Evolutionary conservation across 805 yeast genomes (phyloP), one percentile per base, ranked within the genome.

Genomic region (Spathaspora girioi): DNA sequence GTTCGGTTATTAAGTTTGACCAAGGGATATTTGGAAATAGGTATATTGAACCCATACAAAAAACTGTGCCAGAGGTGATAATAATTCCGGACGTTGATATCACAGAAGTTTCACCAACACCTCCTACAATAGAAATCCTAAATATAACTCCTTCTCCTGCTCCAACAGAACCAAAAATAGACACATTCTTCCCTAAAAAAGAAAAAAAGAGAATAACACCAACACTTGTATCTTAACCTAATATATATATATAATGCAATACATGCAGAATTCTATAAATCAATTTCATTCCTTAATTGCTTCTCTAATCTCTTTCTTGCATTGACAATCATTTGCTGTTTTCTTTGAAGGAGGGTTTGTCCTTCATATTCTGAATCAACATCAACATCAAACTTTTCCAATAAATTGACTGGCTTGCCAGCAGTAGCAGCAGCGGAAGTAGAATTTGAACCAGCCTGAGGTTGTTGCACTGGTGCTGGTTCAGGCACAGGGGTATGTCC

Each of bases 1-100:
- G 97, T 56, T 86, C 97, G 0, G 78, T 78, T 44, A 66, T 92
- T 1, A 66, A 72, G 6, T 79, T 90, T 46, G 78, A 78, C 4
- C 66, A 69, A 1, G 77, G 69, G 2, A 74, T 81, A 11, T 73
- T 89, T 32, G 97, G 97, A 1, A 72, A 65, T 29, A 43, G 41
- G 31, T 54, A 50, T 43, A 26, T n/a, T 17, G 51, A 38, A 46
- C 26, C 31, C 35, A 15, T 20, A 35, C 43, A 43, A 29, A n/a
- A n/a, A n/a, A n/a, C n/a, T n/a, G n/a, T n/a, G n/a, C 8, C 9
- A 35, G 17, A 35, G 5, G 17, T n/a, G 18, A 2, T 35, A 7
- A n/a, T n/a, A 35, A 15, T n/a, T 15, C 18, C 40, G 17, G 35
- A 31, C 7, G 23, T 7, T n/a, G 29, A n/a, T 9, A 44, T 29